phyloP scores from a whole-genome alignment of 2,329 filamentous ascomycete genomes.

The Clonostachys sp. region DNA sequence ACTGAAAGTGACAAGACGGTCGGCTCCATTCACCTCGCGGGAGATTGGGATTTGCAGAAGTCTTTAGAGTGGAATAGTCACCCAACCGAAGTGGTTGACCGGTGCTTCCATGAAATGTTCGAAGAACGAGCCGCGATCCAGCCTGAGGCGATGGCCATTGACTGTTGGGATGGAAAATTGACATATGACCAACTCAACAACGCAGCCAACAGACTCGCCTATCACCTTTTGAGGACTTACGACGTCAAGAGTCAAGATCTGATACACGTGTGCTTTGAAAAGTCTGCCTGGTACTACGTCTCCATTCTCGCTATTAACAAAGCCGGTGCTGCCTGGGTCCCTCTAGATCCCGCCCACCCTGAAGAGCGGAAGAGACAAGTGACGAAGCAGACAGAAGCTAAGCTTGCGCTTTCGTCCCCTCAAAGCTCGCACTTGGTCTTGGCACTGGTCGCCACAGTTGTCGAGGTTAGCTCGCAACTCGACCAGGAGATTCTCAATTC shows the following conservation, averaged over 20 bases:
- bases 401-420: constrained; percentile 59
- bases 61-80: constrained; percentile 25
- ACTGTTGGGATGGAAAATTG: constrained; percentile 62
- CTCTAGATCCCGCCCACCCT: constrained; percentile 76
- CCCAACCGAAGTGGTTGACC: neutral
- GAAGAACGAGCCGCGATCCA: constrained; percentile 61
- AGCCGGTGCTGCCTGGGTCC: constrained; percentile 74
- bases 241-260: constrained; percentile 36
- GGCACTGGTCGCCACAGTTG: constrained; percentile 51
- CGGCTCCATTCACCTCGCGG: neutral
- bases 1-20: constrained; percentile 2
- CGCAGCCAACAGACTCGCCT: constrained; percentile 60
- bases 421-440: constrained; percentile 36
- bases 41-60: neutral
- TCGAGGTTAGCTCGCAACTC: neutral
- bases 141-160: constrained; percentile 65
- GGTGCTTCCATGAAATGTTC: constrained; percentile 34
- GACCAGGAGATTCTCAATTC: constrained; percentile 15
- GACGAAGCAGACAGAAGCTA: constrained; percentile 67
- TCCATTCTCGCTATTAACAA: constrained; percentile 73
- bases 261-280: constrained; percentile 53
- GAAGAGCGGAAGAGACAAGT: constrained; percentile 63
- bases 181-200: constrained; percentile 70
- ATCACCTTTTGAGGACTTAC: constrained; percentile 53
- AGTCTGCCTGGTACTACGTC: constrained; percentile 69